Base-by-base conservation (phyloP, 2,329 filamentous ascomycete species). In the Sclerotinia sclerotiorum region DNA sequence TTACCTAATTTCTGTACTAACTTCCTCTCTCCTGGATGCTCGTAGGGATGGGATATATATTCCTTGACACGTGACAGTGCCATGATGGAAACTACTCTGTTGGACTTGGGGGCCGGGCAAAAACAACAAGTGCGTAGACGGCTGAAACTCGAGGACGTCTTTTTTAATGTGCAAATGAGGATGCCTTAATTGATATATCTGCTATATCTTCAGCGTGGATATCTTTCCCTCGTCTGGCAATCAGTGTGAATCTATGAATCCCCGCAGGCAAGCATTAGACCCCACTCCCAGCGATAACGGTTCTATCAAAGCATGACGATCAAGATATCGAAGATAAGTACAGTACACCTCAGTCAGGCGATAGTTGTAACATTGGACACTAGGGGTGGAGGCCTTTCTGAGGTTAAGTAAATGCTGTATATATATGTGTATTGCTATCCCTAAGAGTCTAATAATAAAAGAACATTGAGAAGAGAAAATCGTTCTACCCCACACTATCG, bases 1-100 rank as follows among this genome's bases (percentile, higher is more conserved):
- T 39, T 24, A 68, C 65, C 69, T 39, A 69, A 27, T 55, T 70
- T 70, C 32, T 61, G 69, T 11, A 69, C 63, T 32, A 70, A 54
- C 46, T 69, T 70, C 27, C 52, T 24, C 54, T 69, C 69, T 49
- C 69, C 69, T 17, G 69, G 66, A 32, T 67, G 64, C 17, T 67
- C 64, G 3, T 67, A 55, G 2, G 57, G 39, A 6, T 68, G 57
- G 24, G 65, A 68, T 7, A 68, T 35, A 21, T 68, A 68, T 10
- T 54, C 56, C 46, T 42, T 60, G n/a, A 52, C 55, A 60, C 64
- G 64, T 67, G 64, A 60, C 35, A 60, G 8, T 10, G 55, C n/a
- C 64, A 67, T 61, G 1, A 17, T 61, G 6, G 29, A 48, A 21
- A 32, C 27, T 35, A 24, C 44, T 49, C 24, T 27, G 15, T 19